These are phyloP conservation scores for Pedinophyceae sp. DNA, from an alignment of 139 green algal genomes.

Conservation along the genomic window DNA sequence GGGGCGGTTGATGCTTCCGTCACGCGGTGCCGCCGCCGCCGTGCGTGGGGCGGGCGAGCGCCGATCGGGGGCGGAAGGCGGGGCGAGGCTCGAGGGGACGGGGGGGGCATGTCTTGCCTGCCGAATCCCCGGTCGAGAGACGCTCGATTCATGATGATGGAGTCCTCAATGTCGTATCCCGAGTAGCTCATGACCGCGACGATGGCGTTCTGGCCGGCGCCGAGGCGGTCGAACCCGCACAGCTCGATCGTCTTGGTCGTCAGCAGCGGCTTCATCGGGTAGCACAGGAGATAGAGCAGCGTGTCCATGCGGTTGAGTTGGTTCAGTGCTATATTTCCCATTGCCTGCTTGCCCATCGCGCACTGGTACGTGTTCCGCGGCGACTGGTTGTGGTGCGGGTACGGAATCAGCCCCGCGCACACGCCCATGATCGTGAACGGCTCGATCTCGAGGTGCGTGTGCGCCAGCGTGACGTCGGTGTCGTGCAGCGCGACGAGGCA, in stretches of 20 bases:
- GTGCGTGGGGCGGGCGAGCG: no score
- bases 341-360: conserved; percentile 66
- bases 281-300: conserved; percentile 89
- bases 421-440: conserved; percentile 96
- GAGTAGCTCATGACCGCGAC: conserved; percentile 96
- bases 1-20: no score
- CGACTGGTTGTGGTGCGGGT: conserved; percentile 98
- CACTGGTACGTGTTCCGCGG: conserved; percentile 95
- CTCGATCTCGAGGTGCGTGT: conserved; percentile 96
- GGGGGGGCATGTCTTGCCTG: no score
- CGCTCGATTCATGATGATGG: conserved; percentile 96
- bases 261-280: conserved; percentile 90
- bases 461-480: conserved; percentile 9
- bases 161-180: conserved; percentile 66
- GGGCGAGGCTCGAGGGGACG: no score
- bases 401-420: conserved; percentile 94
- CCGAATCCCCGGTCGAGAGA: conserved; percentile 68
- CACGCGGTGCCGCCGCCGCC: no score
- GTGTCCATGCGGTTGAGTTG: conserved; percentile 87
- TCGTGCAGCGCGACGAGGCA: conserved; percentile 83
- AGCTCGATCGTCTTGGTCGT: conserved; percentile 93
- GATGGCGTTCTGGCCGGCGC: conserved; percentile 92
- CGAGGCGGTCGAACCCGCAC: conserved; percentile 79
- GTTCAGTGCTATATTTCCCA: conserved; percentile 97
- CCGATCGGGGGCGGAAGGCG: no score